Evolutionary conservation across 176 grass and related monocot species (phyloP).

Genomic region (Hyparrhenia diplandra): DNA sequence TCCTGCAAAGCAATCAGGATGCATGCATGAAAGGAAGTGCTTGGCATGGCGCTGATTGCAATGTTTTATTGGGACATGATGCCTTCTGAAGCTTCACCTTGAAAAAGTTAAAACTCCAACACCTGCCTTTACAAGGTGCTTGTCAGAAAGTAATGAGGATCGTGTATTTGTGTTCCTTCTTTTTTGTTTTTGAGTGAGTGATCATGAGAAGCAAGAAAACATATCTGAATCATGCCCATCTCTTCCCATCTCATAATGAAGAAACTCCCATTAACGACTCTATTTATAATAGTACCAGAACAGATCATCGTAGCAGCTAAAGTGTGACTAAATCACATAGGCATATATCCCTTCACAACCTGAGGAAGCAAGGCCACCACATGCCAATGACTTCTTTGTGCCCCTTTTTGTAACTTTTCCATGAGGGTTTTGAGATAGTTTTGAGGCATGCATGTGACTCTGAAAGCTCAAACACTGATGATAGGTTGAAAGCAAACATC

Average conservation of each 20-base stretch:
- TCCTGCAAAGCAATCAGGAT: neutral
- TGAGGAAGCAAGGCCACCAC: slow-evolving; percentile 24
- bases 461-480: neutral
- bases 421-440: neutral
- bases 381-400: neutral
- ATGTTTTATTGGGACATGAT: neutral
- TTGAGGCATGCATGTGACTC: neutral
- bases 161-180: neutral
- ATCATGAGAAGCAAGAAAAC: neutral
- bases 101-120: neutral
- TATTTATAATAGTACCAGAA: neutral
- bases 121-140: neutral
- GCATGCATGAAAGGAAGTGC: neutral
- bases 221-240: neutral
- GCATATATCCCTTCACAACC: slow-evolving; percentile 15
- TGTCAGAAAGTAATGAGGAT: neutral
- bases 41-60: neutral
- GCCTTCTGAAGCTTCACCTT: neutral
- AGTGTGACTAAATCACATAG: neutral
- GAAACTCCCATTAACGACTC: neutral
- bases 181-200: neutral
- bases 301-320: neutral
- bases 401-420: neutral
- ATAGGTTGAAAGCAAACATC: no score
- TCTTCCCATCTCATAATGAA: neutral